phyloP scores from a whole-genome alignment of 805 yeast species.

The Starmerella vaccinii region DNA sequence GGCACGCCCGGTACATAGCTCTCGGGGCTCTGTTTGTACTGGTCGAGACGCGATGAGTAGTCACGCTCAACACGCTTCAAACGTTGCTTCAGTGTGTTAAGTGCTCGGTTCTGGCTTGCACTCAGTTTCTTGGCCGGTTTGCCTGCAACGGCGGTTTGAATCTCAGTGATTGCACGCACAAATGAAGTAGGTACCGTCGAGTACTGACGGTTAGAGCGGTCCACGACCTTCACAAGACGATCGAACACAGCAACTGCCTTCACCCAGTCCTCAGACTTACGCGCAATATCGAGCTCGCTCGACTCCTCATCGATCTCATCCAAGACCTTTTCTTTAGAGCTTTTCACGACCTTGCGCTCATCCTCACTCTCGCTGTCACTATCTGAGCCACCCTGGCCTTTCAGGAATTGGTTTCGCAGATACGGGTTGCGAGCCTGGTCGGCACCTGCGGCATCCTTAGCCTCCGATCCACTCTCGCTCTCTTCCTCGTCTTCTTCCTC shows the following conservation, averaged over 20 bases:
- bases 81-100: constrained; percentile 80
- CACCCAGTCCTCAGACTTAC: constrained; percentile 66
- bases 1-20: constrained; percentile 41
- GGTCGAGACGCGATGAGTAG: constrained; percentile 46
- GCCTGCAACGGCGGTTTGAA: constrained; percentile 57
- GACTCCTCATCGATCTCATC: constrained; percentile 70
- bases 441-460: constrained; percentile 34
- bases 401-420: constrained; percentile 31
- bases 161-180: constrained; percentile 55
- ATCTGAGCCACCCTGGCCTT: constrained; percentile 34
- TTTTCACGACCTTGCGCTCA: constrained; percentile 75
- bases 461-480: constrained; percentile 38
- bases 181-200: constrained; percentile 60
- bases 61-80: constrained; percentile 71
- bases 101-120: constrained; percentile 73
- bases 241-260: constrained; percentile 66
- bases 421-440: constrained; percentile 31
- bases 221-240: constrained; percentile 53
- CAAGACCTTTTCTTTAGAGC: constrained; percentile 83
- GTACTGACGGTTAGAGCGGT: constrained; percentile 68
- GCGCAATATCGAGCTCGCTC: constrained; percentile 55
- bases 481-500: constrained; percentile 30
- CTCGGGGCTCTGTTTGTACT: constrained; percentile 61
- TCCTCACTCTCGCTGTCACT: constrained; percentile 43
- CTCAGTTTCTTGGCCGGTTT: constrained; percentile 60